These are phyloP conservation scores for Huiozyma naganishii DNA, from an alignment of 805 yeast species.

Conservation along the genomic window DNA sequence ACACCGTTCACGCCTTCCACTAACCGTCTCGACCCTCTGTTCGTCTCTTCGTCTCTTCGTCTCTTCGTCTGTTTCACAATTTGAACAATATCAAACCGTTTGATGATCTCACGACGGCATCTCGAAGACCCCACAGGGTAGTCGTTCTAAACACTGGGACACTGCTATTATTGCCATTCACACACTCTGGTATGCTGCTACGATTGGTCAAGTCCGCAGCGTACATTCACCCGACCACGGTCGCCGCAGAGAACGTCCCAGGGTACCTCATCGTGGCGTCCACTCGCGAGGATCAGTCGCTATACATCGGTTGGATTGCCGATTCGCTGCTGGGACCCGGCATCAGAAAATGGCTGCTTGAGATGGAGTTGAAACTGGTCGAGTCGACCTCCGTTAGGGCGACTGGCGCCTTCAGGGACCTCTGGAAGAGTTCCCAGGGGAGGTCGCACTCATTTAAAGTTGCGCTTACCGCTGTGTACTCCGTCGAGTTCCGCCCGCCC, in stretches of 20 bases:
- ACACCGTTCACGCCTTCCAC: no score
- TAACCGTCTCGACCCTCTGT: background rate
- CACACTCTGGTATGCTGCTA: no score
- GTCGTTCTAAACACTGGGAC: no score
- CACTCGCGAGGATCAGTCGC: slow-evolving; percentile 39
- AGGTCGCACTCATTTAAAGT: slow-evolving; percentile 13
- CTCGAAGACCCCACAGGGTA: no score
- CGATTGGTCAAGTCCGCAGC: slow-evolving; percentile 46
- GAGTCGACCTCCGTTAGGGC: background rate
- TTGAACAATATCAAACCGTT: no score
- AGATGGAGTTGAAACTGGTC: slow-evolving; percentile 7
- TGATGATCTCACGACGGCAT: no score
- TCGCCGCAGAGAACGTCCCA: slow-evolving; percentile 62
- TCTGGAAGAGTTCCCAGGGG: slow-evolving; percentile 1
- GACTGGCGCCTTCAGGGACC: background rate
- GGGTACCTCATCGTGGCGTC: slow-evolving; percentile 61
- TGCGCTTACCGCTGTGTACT: slow-evolving; percentile 47
- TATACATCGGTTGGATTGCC: slow-evolving; percentile 19
- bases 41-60: background rate
- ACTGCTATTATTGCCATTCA: no score
- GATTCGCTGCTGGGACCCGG: slow-evolving; percentile 7
- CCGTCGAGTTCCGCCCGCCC: slow-evolving; percentile 77
- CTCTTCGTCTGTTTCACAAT: no score
- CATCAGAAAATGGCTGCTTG: slow-evolving; percentile 11
- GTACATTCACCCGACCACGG: slow-evolving; percentile 70